Evolutionary conservation across 176 grass and related monocot species (phyloP).

Genomic region (Lolium perenne): DNA sequence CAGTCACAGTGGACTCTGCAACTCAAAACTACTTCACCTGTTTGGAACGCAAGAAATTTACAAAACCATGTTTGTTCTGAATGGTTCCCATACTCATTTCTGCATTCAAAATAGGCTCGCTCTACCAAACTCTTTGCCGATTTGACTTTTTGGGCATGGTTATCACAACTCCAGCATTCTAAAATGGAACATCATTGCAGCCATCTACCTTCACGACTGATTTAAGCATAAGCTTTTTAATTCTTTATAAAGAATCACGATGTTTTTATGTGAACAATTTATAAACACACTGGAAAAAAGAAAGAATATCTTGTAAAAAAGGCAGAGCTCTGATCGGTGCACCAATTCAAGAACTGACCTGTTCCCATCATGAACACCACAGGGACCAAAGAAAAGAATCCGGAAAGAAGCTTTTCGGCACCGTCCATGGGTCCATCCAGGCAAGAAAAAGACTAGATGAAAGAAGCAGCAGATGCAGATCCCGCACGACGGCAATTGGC

Average conservation of each 20-base stretch:
- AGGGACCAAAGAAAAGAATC: background rate
- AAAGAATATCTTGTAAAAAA: background rate
- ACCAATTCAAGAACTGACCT: background rate
- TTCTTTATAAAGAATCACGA: background rate
- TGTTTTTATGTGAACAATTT: background rate
- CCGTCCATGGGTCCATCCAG: constrained; percentile 34
- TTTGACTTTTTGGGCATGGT: background rate
- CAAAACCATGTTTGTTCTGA: background rate
- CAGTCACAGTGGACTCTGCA: background rate
- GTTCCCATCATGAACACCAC: constrained; percentile 39
- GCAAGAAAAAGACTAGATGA: constrained; percentile 20
- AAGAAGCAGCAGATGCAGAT: constrained; percentile 4
- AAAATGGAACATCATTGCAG: background rate
- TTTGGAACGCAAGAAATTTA: background rate
- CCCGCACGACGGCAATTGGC: background rate
- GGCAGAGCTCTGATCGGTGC: background rate
- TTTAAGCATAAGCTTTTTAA: background rate
- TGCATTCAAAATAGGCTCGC: background rate
- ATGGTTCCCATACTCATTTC: background rate
- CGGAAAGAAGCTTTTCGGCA: constrained; percentile 47
- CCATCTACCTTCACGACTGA: background rate
- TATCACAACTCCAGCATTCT: background rate
- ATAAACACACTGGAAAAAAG: background rate
- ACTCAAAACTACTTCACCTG: background rate
- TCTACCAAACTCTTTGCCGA: background rate